These are phyloP conservation scores for Trametes cubensis DNA, from an alignment of 768 basidiomycete species.

Conservation along the genomic window DNA sequence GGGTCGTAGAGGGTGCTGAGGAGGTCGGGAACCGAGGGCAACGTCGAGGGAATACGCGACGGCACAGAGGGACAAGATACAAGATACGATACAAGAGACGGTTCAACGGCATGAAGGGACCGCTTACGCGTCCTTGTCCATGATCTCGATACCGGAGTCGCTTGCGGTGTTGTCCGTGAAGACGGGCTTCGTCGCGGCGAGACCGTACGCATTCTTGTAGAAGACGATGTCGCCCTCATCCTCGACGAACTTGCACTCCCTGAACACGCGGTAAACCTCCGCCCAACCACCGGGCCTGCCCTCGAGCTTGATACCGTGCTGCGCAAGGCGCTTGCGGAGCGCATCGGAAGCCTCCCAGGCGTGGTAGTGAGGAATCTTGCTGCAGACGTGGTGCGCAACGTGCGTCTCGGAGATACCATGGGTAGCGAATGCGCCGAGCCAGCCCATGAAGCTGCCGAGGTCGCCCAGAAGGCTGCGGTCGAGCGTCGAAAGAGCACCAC, in stretches of 20 bases:
- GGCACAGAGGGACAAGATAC: background rate
- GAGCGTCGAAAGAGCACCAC: conserved; percentile 90
- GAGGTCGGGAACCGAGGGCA: background rate
- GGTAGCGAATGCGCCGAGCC: conserved; percentile 83
- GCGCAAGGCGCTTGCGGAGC: conserved; percentile 71
- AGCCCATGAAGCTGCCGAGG: conserved; percentile 76
- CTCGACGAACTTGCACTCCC: conserved; percentile 91
- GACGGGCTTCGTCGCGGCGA: conserved; percentile 70
- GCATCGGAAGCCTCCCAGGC: conserved; percentile 93
- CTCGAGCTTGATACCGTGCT: conserved; percentile 61
- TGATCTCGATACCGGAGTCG: conserved; percentile 70
- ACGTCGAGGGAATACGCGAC: background rate
- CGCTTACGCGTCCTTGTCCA: conserved; percentile 32
- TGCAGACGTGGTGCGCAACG: conserved; percentile 87
- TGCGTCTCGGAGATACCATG: conserved; percentile 96
- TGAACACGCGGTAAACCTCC: conserved; percentile 77
- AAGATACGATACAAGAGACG: background rate
- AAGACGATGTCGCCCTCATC: conserved; percentile 90
- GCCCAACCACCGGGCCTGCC: conserved; percentile 79
- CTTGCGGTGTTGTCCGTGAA: conserved; percentile 59
- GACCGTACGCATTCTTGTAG: conserved; percentile 85
- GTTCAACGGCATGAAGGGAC: background rate
- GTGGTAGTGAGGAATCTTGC: conserved; percentile 96
- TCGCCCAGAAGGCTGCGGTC: conserved; percentile 83
- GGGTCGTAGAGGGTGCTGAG: background rate